A percentile compares a stretch with the other conserved stretches of the same genome.
Evolutionary conservation across 129 eudicot species (phyloP).

Genomic region (Mikania micrantha): DNA sequence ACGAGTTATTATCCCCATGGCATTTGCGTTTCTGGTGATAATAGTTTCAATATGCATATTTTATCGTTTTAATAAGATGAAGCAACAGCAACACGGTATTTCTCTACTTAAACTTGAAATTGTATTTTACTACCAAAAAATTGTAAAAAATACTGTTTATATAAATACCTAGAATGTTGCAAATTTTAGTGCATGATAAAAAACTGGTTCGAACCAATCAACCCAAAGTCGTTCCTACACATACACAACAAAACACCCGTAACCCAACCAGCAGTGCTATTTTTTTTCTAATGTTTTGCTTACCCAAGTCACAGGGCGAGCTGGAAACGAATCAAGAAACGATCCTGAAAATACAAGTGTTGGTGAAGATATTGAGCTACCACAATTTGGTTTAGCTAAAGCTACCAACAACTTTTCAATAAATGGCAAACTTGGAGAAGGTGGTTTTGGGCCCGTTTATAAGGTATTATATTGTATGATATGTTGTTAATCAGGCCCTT

Average conservation of each 20-base stretch:
- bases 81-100: constrained; percentile 6
- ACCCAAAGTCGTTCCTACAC: no score
- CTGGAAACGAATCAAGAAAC: background rate
- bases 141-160: no score
- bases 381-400: constrained; percentile 2
- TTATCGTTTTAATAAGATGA: background rate
- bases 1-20: background rate
- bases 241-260: background rate
- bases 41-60: background rate
- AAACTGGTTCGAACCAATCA: no score
- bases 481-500: no score
- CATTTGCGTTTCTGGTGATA: background rate
- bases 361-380: constrained; percentile 14
- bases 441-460: constrained; percentile 44
- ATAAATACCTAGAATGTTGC: no score
- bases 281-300: background rate
- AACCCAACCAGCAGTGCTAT: background rate
- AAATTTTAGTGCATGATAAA: no score
- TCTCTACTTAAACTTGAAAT: background rate
- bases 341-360: background rate
- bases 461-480: constrained; percentile 10
- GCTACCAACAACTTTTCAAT: constrained; percentile 33
- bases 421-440: constrained; percentile 35
- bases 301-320: background rate
- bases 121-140: background rate